Evolutionary conservation across 176 grass and related monocot species (phyloP).

Genomic region (Melocanna baccifera): DNA sequence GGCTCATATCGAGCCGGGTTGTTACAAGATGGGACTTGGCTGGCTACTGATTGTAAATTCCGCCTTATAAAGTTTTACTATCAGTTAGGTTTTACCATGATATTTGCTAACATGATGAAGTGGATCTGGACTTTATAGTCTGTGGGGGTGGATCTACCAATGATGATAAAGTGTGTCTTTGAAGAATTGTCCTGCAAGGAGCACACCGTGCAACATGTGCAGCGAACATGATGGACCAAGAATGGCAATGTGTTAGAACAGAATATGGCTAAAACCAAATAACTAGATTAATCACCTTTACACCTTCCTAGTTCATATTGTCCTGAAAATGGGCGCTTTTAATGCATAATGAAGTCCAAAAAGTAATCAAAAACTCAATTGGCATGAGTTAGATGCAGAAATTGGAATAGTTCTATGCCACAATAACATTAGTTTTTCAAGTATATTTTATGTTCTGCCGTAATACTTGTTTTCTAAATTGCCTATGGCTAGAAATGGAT

Average conservation of each 20-base stretch:
- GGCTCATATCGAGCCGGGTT: no score
- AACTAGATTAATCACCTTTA: neutral
- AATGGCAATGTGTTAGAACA: neutral
- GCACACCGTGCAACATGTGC: neutral
- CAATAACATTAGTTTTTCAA: neutral
- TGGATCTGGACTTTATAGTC: slow-evolving; percentile 29
- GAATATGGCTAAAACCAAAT: slow-evolving; percentile 12
- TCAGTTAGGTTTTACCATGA: neutral
- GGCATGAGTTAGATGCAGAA: neutral
- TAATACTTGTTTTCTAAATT: neutral
- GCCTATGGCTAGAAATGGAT: neutral
- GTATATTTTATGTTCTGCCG: neutral
- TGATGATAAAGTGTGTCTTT: slow-evolving; percentile 25
- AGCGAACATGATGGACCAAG: neutral
- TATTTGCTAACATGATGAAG: neutral
- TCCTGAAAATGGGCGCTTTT: slow-evolving; percentile 9
- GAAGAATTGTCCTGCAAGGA: slow-evolving; percentile 10
- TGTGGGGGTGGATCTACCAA: slow-evolving; percentile 1
- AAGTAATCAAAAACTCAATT: neutral
- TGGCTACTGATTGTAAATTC: neutral
- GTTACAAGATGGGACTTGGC: neutral
- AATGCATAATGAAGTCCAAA: neutral
- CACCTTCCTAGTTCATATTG: neutral
- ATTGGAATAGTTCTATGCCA: neutral
- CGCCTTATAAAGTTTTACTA: slow-evolving; percentile 9